Conservation (phyloP, 805 yeast genomes). For the Pichia heedii region DNA sequence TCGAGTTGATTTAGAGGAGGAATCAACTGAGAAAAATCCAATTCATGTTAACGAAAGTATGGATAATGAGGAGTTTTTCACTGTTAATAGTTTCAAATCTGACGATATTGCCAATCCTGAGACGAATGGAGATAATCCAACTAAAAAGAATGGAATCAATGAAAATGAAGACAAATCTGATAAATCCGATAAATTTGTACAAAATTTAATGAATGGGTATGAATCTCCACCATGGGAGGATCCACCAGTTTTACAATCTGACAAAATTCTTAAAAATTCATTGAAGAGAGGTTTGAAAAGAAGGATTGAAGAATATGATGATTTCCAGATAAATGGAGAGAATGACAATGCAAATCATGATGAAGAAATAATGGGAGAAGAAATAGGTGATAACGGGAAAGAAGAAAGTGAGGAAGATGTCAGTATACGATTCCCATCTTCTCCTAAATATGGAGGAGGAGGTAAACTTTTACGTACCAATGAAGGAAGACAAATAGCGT, state of each 20-base stretch:
- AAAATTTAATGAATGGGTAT: conserved; percentile 15
- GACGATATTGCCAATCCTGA: too few species aligned
- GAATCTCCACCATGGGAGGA: conserved; percentile 29
- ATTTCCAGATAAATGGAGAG: too few species aligned
- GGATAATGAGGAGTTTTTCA: not conserved
- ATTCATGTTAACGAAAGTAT: not conserved
- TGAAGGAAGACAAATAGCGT: conserved; percentile 20
- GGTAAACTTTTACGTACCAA: conserved; percentile 26
- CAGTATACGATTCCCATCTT: conserved; percentile 34
- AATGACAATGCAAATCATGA: too few species aligned
- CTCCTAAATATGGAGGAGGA: conserved; percentile 37
- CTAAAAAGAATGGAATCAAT: not conserved
- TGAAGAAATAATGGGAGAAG: too few species aligned
- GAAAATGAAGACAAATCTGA: not conserved
- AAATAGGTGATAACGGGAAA: not conserved
- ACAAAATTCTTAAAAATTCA: conserved; percentile 7
- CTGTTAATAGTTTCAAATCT: not conserved
- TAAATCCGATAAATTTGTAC: conserved; percentile 6
- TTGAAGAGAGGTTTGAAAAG: conserved; percentile 4
- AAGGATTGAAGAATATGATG: conserved; percentile 9
- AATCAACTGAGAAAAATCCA: conserved; percentile 7
- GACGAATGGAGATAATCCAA: not conserved
- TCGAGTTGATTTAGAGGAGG: conserved; percentile 4
- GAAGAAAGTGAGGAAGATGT: conserved; percentile 12
- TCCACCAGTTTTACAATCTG: conserved; percentile 24